Conservation (phyloP, 208 protist genomes). For the Crithidia mellificae region DNA sequence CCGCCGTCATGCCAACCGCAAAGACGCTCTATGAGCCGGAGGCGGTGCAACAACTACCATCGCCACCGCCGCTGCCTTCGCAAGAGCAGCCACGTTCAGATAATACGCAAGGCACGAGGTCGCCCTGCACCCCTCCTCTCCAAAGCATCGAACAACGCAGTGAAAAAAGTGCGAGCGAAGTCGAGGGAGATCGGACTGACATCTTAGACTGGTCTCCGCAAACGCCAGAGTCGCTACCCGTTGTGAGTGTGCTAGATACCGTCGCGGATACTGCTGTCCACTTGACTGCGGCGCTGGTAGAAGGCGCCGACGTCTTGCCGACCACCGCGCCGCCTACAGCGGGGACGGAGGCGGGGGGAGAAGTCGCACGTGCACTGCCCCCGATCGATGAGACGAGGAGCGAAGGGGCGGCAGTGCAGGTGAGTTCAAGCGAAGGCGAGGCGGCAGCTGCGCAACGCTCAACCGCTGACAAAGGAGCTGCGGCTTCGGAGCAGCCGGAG, state of each 20-base stretch:
- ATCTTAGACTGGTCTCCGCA: constrained; percentile 32
- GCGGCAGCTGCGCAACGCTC: too few species aligned
- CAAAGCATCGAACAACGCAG: constrained; percentile 1
- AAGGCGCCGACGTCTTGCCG: too few species aligned
- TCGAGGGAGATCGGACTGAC: background rate
- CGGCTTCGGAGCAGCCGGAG: too few species aligned
- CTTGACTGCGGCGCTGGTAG: background rate
- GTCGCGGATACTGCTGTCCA: background rate
- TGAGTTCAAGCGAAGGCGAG: background rate
- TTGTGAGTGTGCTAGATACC: constrained; percentile 8
- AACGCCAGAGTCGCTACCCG: constrained; percentile 29
- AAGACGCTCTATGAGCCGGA: constrained; percentile 7
- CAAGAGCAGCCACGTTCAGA: too few species aligned
- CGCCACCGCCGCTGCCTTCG: too few species aligned
- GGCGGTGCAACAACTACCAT: background rate
- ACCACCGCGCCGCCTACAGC: too few species aligned
- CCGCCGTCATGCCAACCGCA: background rate
- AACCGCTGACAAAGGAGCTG: too few species aligned
- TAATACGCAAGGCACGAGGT: constrained; percentile 1
- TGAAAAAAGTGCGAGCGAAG: background rate
- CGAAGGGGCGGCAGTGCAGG: too few species aligned
- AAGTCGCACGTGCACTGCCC: too few species aligned
- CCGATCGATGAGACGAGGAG: too few species aligned
- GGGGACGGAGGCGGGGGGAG: too few species aligned
- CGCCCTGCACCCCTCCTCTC: constrained; percentile 20